Evolutionary conservation across 148 eudicot species (phyloP), one percentile per base, ranked within the genome.

Genomic region (Camellia sinensis): DNA sequence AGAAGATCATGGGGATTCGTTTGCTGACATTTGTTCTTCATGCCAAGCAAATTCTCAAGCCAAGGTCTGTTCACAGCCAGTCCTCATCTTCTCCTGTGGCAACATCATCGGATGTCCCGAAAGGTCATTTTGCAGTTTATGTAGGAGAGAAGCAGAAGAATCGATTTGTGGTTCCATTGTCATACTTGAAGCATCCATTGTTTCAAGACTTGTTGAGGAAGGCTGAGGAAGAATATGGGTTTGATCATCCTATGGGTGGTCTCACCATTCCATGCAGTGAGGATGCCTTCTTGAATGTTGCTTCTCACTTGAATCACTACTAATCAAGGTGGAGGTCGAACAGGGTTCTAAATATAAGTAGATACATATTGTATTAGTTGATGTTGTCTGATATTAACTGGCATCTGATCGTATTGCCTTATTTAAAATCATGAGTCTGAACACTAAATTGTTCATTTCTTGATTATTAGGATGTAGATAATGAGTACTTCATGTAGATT

Each of bases 231-330:
- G 87, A 91, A 66, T 89, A 84, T 10, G 90, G 85, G 17, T 91
- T 73, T 45, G 65, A 86, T 74, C 92, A 88, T 82, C 89, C 93
- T 0, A 88, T 84, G 88, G 93, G 90, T 7, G 89, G 89, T 60
- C 83, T 91, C 0, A 91, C 94, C 12, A 83, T 91, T 74, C 89
- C 91, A 9, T 87, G 89, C 73, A 85, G 78, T 3, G 80, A 85
- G 59, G 71, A 81, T 8, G 79, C 65, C 22, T 81, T 83, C 52
- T 0, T 84, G 6, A 7, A 78, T 48, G 54, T 84, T 45, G 76
- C 78, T 60, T 45, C 83, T 41, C 21, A 29, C 4, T 22, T 84
- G 70, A 44, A 37, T 53, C 15, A 40, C 43, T 56, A 40, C 67
- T 83, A 18, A 83, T 29, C 37, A 29, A 29, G 37, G 37, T 29